A percentile compares a stretch with the other conserved stretches of the same genome.
phyloP scores from a whole-genome alignment of 2,329 filamentous ascomycete genomes.

The Aspergillus intermedius region DNA sequence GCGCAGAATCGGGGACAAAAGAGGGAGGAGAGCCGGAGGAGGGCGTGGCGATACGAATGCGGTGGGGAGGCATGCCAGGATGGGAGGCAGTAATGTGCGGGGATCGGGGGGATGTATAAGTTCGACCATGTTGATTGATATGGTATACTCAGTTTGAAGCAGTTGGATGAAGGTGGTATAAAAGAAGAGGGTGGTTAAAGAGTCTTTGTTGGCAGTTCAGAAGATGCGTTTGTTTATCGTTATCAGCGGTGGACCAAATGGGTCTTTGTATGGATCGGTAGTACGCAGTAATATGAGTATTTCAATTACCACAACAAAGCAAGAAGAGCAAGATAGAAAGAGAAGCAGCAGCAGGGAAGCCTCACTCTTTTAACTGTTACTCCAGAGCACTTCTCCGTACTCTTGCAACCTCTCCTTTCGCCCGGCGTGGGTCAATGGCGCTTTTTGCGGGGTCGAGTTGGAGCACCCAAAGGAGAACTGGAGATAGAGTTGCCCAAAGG shows the following conservation, averaged over 20 bases:
- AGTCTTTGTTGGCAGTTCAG: background rate
- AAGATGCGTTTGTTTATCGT: background rate
- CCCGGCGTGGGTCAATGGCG: background rate
- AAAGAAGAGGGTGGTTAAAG: background rate
- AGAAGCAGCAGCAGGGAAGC: no score
- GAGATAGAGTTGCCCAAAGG: background rate
- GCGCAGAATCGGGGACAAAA: conserved; percentile 58
- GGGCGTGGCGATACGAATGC: conserved; percentile 54
- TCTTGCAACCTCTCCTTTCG: background rate
- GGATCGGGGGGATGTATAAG: conserved; percentile 51
- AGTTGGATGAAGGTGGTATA: no score
- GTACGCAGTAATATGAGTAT: background rate
- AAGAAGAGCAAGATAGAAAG: no score
- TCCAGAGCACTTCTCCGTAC: background rate
- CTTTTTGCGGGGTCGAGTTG: background rate
- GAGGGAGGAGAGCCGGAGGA: conserved; percentile 54
- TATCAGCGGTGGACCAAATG: background rate
- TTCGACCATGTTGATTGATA: conserved; percentile 44
- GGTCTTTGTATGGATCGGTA: background rate
- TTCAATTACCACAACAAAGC: no score
- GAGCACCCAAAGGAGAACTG: background rate
- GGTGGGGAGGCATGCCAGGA: conserved; percentile 58
- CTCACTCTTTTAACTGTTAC: background rate
- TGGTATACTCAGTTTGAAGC: background rate
- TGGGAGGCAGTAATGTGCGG: conserved; percentile 52